phyloP scores from a whole-genome alignment of 495 filamentous ascomycete genomes.

The Copromyces sp. region DNA sequence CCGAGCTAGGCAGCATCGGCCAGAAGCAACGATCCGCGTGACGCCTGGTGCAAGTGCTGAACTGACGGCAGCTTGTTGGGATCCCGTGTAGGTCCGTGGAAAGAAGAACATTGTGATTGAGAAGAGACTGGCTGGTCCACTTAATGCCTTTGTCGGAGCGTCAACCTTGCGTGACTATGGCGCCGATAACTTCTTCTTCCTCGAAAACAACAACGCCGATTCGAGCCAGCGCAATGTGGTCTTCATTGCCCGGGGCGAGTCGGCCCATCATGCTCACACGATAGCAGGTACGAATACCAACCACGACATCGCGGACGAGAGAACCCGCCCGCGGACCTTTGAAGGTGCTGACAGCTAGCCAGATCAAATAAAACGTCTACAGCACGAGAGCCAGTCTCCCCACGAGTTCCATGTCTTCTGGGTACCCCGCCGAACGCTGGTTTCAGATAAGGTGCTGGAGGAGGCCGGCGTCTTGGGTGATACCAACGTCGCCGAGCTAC shows the following conservation, averaged over 20 bases:
- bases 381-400: slow-evolving; percentile 70
- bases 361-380: slow-evolving; percentile 89
- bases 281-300: slow-evolving; percentile 62
- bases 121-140: slow-evolving; percentile 74
- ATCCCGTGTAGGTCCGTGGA: slow-evolving; percentile 65
- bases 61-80: slow-evolving; percentile 19
- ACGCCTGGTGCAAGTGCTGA: slow-evolving; percentile 8
- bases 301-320: slow-evolving; percentile 5
- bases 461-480: slow-evolving; percentile 90
- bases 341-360: slow-evolving; percentile 24
- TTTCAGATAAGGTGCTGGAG: slow-evolving; percentile 86
- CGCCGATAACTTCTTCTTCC: slow-evolving; percentile 88
- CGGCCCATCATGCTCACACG: slow-evolving; percentile 62
- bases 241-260: slow-evolving; percentile 84
- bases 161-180: slow-evolving; percentile 78
- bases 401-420: slow-evolving; percentile 96
- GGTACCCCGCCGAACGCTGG: slow-evolving; percentile 81
- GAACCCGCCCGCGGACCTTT: background rate
- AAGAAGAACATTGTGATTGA: slow-evolving; percentile 98
- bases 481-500: slow-evolving; percentile 74
- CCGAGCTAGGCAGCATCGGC: background rate
- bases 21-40: background rate
- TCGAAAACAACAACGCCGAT: slow-evolving; percentile 89
- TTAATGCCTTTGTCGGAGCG: slow-evolving; percentile 89
- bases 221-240: slow-evolving; percentile 90